Percentiles rank a stretch among this genome's conserved stretches.
These are phyloP conservation scores for Toxicodendron radicans DNA, from an alignment of 345 rosid genomes.

Conservation along the genomic window DNA sequence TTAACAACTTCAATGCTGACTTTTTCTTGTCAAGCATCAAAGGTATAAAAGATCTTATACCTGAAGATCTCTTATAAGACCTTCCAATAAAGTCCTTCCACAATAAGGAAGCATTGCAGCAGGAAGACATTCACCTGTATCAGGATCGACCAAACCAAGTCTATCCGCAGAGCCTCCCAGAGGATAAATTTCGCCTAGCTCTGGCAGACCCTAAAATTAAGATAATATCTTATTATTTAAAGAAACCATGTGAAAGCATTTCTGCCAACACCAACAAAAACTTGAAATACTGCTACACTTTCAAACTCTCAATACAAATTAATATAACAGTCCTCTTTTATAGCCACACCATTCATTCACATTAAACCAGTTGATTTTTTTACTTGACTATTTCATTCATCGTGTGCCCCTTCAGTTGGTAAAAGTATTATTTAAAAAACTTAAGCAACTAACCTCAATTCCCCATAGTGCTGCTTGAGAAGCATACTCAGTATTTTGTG, in stretches of 20 bases:
- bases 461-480: constrained; percentile 96
- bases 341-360: too few relatives aligned
- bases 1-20: neutral
- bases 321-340: too few relatives aligned
- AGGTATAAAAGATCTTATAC: constrained; percentile 35
- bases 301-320: too few relatives aligned
- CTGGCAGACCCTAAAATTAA: constrained; percentile 81
- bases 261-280: constrained; percentile 5
- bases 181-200: constrained; percentile 90
- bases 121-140: constrained; percentile 87
- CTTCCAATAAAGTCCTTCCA: constrained; percentile 89
- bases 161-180: constrained; percentile 92
- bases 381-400: too few relatives aligned
- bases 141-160: constrained; percentile 80
- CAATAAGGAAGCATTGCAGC: constrained; percentile 97
- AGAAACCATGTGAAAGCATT: constrained; percentile 11
- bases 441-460: constrained; percentile 60
- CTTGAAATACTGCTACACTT: too few relatives aligned
- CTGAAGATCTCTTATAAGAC: constrained; percentile 95
- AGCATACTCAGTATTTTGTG: constrained; percentile 63
- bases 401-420: too few relatives aligned
- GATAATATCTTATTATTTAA: constrained; percentile 51
- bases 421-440: neutral
- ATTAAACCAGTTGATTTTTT: too few relatives aligned
- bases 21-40: constrained; percentile 18